These are phyloP conservation scores for Purpureocillium takamizusanense DNA, from an alignment of 2,329 filamentous ascomycete genomes.

Conservation along the genomic window DNA sequence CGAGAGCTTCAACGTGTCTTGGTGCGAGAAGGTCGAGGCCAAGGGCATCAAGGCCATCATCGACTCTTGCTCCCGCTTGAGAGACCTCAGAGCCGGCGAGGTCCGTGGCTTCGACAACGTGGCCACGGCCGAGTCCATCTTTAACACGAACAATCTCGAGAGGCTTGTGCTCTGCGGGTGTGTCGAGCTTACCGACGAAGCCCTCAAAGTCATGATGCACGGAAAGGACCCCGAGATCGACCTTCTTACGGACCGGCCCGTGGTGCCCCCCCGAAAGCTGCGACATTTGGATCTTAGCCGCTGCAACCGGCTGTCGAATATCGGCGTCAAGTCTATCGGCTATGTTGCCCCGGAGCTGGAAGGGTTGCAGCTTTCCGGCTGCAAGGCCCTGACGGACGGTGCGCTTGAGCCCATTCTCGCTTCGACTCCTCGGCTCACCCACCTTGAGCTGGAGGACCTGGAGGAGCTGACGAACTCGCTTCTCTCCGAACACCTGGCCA, in stretches of 20 bases:
- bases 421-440: constrained; percentile 68
- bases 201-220: constrained; percentile 64
- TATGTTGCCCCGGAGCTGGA: constrained; percentile 71
- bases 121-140: constrained; percentile 65
- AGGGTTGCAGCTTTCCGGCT: constrained; percentile 75
- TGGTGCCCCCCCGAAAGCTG: constrained; percentile 69
- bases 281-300: constrained; percentile 80
- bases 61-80: constrained; percentile 61
- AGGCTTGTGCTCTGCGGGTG: constrained; percentile 76
- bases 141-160: constrained; percentile 72
- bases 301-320: constrained; percentile 64
- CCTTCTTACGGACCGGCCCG: constrained; percentile 63
- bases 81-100: constrained; percentile 74
- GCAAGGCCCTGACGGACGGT: constrained; percentile 62
- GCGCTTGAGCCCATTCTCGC: constrained; percentile 65
- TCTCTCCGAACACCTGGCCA: constrained; percentile 63
- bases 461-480: constrained; percentile 66
- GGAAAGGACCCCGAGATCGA: constrained; percentile 72
- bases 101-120: constrained; percentile 69
- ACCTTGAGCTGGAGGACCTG: constrained; percentile 85
- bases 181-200: constrained; percentile 65
- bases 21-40: constrained; percentile 82
- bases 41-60: constrained; percentile 66
- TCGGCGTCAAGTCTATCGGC: constrained; percentile 61
- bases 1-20: constrained; percentile 82